Percentiles rank a stretch among this genome's conserved stretches.
phyloP scores from a whole-genome alignment of 1,284 basidiomycete genomes.

The Mycena sp. region DNA sequence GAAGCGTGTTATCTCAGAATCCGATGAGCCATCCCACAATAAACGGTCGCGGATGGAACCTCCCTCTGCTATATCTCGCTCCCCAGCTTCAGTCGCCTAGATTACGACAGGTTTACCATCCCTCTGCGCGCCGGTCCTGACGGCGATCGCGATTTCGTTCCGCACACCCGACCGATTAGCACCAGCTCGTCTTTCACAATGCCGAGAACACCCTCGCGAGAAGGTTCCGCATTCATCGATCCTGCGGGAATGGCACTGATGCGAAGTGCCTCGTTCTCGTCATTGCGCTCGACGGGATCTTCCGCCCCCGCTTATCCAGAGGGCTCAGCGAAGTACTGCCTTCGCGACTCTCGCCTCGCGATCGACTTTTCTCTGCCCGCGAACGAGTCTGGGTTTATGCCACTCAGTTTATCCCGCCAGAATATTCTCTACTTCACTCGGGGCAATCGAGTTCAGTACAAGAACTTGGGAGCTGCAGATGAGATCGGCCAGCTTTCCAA shows the following conservation, averaged over 20 bases:
- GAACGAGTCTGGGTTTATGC: slow-evolving; percentile 2
- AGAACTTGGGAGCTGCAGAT: slow-evolving; percentile 17
- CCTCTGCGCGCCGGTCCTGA: slow-evolving; percentile 6
- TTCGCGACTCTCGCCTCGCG: slow-evolving; percentile 16
- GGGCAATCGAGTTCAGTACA: slow-evolving; percentile 19
- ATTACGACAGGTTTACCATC: slow-evolving; percentile 17
- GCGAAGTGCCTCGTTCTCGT: slow-evolving; percentile 28
- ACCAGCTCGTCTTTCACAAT: slow-evolving; percentile 9
- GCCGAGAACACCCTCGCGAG: neutral
- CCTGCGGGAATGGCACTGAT: slow-evolving; percentile 7
- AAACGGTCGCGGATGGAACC: slow-evolving; percentile 13
- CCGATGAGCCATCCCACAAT: slow-evolving; percentile 4
- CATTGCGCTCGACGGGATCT: slow-evolving; percentile 14
- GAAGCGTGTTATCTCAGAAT: slow-evolving; percentile 16
- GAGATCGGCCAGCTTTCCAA: slow-evolving; percentile 56
- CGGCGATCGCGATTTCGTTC: neutral
- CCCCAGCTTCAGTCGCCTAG: neutral
- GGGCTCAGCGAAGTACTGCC: slow-evolving; percentile 20
- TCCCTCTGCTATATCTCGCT: neutral
- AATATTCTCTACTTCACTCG: slow-evolving; percentile 22
- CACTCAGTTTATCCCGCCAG: slow-evolving; percentile 19
- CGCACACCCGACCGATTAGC: slow-evolving; percentile 11
- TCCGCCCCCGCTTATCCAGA: slow-evolving; percentile 10
- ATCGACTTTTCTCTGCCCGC: slow-evolving; percentile 23
- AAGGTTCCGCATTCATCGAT: neutral